Evolutionary conservation across 2,329 filamentous ascomycete species (phyloP).

Genomic region (Epichloe uncinata): DNA sequence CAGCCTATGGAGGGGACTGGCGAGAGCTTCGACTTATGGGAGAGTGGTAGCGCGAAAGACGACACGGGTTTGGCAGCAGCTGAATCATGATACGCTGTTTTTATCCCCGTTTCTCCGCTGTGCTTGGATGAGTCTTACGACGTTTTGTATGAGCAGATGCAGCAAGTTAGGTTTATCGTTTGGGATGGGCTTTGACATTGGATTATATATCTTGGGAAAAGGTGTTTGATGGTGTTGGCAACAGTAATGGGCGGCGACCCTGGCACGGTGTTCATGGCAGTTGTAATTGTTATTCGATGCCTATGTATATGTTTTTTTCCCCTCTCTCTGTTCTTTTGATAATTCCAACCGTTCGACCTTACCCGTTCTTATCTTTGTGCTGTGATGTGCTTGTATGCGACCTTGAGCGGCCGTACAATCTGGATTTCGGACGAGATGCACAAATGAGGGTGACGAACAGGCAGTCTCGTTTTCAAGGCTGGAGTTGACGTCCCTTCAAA

Average conservation of each 20-base stretch:
- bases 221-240: not conserved
- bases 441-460: no score
- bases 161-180: not conserved
- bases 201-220: not conserved
- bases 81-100: conserved; percentile 11
- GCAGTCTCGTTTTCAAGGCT: no score
- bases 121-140: not conserved
- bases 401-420: no score
- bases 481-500: no score
- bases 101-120: not conserved
- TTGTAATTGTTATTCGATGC: not conserved
- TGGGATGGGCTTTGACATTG: not conserved
- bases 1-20: conserved; percentile 44
- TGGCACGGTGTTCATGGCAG: not conserved
- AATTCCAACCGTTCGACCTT: no score
- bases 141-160: conserved; percentile 1
- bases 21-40: conserved; percentile 55
- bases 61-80: conserved; percentile 27
- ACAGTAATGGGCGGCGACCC: not conserved
- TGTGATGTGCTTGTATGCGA: no score
- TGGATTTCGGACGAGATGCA: no score
- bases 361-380: no score
- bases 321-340: no score
- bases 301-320: not conserved
- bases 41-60: conserved; percentile 52